Base-by-base conservation (phyloP, 2,329 filamentous ascomycete species). In the Aspergillus felis region DNA sequence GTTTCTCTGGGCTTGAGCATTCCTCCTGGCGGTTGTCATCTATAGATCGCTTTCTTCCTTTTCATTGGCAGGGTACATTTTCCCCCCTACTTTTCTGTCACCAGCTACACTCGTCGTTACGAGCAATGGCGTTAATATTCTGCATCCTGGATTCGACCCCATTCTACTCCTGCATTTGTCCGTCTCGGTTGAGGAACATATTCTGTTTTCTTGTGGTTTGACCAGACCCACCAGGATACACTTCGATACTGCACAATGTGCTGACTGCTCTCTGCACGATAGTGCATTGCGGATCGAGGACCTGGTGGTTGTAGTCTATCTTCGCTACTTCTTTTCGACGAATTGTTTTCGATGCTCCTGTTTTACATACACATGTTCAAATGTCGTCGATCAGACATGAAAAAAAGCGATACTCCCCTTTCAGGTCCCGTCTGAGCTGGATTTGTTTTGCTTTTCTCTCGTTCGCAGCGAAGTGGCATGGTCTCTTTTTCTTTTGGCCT, bases 11-110 rank as follows among this genome's bases (percentile, higher is more conserved):
- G 57, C 64, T 63, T 62, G 59, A 68, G 74, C 76, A 73, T 72
- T 73, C 70, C 64, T 59, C 68, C 68, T 69, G 65, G 69, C 68
- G 66, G 66, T 69, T 69, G 66, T 67, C 69, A 67, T 67, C 67
- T 63, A 74, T 75, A 75, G 72, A 75, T 66, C 67, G 66, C 66
- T 69, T 66, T 59, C 62, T 64, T 67, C 63, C 61, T 65, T 59
- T 62, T 64, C 55, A 64, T 68, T 59, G 61, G 65, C 64, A 71
- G 64, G 66, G 66, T 64, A 71, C 66, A 66, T 71, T 71, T 55
- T 56, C 51, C 35, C 51, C 55, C 7, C 28, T 25, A 28, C 7
- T 53, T 42, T 12, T 57, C 61, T 60, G 7, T 17, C 14, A 17
- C 32, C 38, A 12, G 35, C 50, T 51, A 22, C 12, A 49, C 55